Evolutionary conservation across 2,329 filamentous ascomycete genomes (phyloP).

Genomic region (Colletotrichum lentis): DNA sequence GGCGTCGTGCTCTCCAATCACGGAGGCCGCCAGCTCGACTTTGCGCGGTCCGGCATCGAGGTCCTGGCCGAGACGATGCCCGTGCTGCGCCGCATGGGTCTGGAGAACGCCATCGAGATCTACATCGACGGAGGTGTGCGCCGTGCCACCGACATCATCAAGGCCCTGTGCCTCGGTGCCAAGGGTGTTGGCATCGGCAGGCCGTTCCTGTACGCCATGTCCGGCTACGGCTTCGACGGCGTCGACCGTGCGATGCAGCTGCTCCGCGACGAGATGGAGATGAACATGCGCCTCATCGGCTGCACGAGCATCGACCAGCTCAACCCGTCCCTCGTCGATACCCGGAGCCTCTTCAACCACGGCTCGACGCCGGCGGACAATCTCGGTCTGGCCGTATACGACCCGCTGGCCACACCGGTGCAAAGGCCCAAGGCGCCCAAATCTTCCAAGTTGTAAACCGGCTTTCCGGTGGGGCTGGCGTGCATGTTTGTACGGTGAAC

Average conservation of each 20-base stretch:
- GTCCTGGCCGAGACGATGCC: constrained; percentile 94
- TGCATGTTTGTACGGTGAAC: not conserved
- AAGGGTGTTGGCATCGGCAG: constrained; percentile 92
- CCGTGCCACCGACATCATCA: constrained; percentile 91
- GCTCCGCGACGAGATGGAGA: constrained; percentile 95
- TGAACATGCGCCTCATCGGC: constrained; percentile 97
- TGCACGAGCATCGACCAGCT: constrained; percentile 78
- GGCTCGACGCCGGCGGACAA: constrained; percentile 59
- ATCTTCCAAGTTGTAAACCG: constrained; percentile 56
- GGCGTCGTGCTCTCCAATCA: constrained; percentile 96
- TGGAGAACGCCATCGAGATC: constrained; percentile 82
- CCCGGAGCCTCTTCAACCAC: constrained; percentile 69
- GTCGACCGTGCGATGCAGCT: constrained; percentile 93
- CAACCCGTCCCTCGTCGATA: constrained; percentile 82
- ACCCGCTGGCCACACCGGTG: constrained; percentile 60
- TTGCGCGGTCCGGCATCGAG: constrained; percentile 87
- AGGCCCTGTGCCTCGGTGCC: constrained; percentile 91
- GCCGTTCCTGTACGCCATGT: constrained; percentile 97
- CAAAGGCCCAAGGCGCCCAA: constrained; percentile 55
- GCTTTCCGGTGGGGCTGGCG: too few species aligned
- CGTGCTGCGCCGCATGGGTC: constrained; percentile 75
- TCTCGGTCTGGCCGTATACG: constrained; percentile 60
- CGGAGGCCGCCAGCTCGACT: constrained; percentile 92
- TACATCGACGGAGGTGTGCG: constrained; percentile 92
- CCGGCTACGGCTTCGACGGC: constrained; percentile 83